phyloP scores from a whole-genome alignment of 164 flowering plant genomes.

The Chimonanthus salicifolius region DNA sequence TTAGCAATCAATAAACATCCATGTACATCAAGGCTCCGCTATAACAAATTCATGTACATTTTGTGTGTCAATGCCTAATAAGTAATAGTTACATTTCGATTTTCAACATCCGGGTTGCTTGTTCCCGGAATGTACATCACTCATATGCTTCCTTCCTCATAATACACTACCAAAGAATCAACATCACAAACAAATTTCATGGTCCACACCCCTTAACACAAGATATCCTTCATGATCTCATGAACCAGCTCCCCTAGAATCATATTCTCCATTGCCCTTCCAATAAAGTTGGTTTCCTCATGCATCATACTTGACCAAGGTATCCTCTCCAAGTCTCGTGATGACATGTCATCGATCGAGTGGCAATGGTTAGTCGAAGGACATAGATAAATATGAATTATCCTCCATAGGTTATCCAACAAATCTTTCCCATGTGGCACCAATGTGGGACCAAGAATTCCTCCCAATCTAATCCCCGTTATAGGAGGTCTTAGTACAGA shows the following conservation, averaged over 20 bases:
- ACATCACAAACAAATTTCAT: background rate
- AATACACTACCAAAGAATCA: background rate
- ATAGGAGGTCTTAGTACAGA: slow-evolving; percentile 39
- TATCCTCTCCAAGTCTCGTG: slow-evolving; percentile 33
- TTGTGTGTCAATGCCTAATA: background rate
- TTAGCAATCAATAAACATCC: background rate
- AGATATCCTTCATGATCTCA: slow-evolving; percentile 51
- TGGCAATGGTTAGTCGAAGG: slow-evolving; percentile 35
- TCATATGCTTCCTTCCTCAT: background rate
- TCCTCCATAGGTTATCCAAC: slow-evolving; percentile 50
- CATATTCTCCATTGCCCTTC: slow-evolving; percentile 48
- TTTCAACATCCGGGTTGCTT: background rate
- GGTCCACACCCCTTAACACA: background rate
- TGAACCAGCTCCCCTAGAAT: slow-evolving; percentile 57
- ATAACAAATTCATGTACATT: background rate
- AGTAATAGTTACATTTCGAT: no score
- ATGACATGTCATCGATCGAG: slow-evolving; percentile 45
- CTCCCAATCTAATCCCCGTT: slow-evolving; percentile 35
- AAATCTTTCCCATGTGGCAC: slow-evolving; percentile 44
- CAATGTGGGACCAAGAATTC: slow-evolving; percentile 17
- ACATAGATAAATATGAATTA: slow-evolving; percentile 31
- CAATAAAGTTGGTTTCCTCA: slow-evolving; percentile 40
- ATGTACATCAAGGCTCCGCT: background rate
- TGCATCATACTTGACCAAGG: slow-evolving; percentile 46
- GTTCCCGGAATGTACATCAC: background rate